Evolutionary conservation across 2,329 filamentous ascomycete species (phyloP), one percentile per base, ranked within the genome.

Genomic region (Tolypocladium ovalisporum): DNA sequence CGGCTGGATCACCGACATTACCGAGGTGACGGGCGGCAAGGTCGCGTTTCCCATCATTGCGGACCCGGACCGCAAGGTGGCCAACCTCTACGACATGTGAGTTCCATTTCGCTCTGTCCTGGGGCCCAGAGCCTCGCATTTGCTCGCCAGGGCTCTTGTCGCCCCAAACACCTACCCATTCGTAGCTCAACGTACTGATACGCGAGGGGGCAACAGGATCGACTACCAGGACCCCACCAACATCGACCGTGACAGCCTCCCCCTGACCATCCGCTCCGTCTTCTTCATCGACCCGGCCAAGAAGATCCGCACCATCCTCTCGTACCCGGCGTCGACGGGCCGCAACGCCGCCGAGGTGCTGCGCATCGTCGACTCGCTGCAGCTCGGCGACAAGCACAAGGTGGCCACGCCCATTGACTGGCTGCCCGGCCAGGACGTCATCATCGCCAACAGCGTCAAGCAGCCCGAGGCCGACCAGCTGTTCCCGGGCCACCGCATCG

Each of bases 261-360:
- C 91, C 57, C 93, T 96, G 77, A 96, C 92, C 66, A 96, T 97
- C 76, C 90, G 92, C 68, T 90, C 88, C 66, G 92, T 96, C 70
- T 96, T 95, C 81, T 81, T 96, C 76, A 94, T 96, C 73, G 91
- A 96, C 79, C 91, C 91, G 62, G 85, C 84, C 75, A 96, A 96
- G 86, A 93, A 87, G 74, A 94, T 96, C 76, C 87, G 92, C 67
- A 85, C 92, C 71, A 95, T 90, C 72, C 88, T 96, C 78, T 86
- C 89, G 70, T 97, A 96, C 80, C 92, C 92, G 49, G 91, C 92
- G 60, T 92, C 88, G 59, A 95, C 90, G 52, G 92, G 92, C 75
- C 85, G 88, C 70, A 92, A 91, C 80, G 85, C 86, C 61, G 80
- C 84, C 64, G 88, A 91, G 80, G 85, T 92, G 55, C 83, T 91